Base-by-base conservation (phyloP, 1,284 basidiomycete species). In the Puccinia polysora region DNA sequence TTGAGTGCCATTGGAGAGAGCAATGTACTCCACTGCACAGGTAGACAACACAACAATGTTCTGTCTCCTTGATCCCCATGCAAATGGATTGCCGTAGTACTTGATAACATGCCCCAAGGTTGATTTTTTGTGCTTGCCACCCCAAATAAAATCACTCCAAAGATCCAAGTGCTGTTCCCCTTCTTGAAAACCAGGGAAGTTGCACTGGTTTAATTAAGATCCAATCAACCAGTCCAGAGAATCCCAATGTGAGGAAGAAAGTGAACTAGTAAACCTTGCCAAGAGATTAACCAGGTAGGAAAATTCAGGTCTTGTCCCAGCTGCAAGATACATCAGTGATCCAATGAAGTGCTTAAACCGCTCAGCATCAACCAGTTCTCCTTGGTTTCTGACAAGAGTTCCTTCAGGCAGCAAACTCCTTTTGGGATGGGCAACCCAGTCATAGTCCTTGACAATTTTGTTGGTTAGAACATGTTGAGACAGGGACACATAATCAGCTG, bases 81-180 rank as follows among this genome's bases (percentile, higher is more conserved):
- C 38, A 30, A 67, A 10, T 0, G 10, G 10, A 34, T 32, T 25
- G 4, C 65, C 65, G 30, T 43, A 10, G 6, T 38, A 40, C 2
- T 45, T 38, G n/a, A 56, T 30, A 1, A 67, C 1, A 28, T 25
- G 47, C 1, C 65, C 65, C 0, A 28, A 53, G 0, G 52, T 67
- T 2, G 36, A 67, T 36, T 52, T 3, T 32, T 50, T 20, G 25
- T 32, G 52, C 25, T 67, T 52, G 0, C 65, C 65, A 14, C 65
- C 65, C 65, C 65, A 69, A 28, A 43, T 58, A 0, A 55, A 53
- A 34, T 69, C 65, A 3, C 38, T 40, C 58, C 58, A 45, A 0
- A 60, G 14, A 1, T 60, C n/a, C 25, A 60, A 0, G 23, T 25
- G 4, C 6, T 28, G 1, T 30, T 2, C 4, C 25, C 38, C 15